Evolutionary conservation across 2,329 filamentous ascomycete genomes (phyloP).

Genomic region (Ophiostoma ulmi): DNA sequence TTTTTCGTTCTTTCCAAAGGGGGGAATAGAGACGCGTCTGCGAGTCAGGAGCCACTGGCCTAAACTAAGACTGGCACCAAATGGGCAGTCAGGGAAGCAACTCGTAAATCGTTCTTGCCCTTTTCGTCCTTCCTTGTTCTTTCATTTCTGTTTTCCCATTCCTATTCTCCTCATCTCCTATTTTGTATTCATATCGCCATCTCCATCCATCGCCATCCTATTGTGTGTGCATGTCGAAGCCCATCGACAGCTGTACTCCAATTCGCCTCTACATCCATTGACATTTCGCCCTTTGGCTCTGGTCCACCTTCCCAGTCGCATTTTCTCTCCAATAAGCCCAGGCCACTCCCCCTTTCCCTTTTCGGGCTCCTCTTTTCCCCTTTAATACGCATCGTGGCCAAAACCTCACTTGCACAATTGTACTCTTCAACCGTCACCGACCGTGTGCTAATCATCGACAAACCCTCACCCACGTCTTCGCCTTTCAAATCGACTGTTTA

Average conservation of each 20-base stretch:
- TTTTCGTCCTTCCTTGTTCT: not conserved
- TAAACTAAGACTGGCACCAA: not conserved
- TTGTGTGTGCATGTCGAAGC: not conserved
- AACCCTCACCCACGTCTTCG: not conserved
- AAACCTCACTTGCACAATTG: not conserved
- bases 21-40: slow-evolving; percentile 23
- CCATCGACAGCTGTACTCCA: not conserved
- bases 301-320: slow-evolving; percentile 13
- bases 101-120: not conserved
- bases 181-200: not conserved
- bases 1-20: slow-evolving; percentile 21
- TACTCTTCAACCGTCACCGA: not conserved
- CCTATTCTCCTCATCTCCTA: not conserved
- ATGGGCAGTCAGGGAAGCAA: not conserved
- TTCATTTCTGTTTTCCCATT: not conserved
- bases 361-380: slow-evolving; percentile 16
- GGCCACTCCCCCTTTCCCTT: slow-evolving; percentile 3
- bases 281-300: not conserved
- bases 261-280: slow-evolving; percentile 13
- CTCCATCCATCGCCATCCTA: not conserved
- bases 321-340: slow-evolving; percentile 3
- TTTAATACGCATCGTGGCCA: slow-evolving; percentile 17
- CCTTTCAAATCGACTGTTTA: not conserved
- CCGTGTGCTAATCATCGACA: not conserved
- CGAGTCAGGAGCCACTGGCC: not conserved